Percentiles rank a stretch among this genome's conserved stretches.
Conservation (phyloP, 148 eudicot genomes). For the Chenopodium formosanum region DNA sequence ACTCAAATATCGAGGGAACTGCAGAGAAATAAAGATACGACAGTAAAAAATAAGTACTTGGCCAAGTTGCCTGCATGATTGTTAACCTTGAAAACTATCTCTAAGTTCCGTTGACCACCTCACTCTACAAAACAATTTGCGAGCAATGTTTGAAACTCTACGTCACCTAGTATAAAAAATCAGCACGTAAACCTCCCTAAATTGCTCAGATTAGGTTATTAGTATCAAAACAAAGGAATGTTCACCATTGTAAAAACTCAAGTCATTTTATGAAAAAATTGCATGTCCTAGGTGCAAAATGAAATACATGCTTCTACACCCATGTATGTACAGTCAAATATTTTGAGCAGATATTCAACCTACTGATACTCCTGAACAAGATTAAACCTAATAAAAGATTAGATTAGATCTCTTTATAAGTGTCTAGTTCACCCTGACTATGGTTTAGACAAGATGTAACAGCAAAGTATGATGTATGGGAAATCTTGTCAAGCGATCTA, state of each 20-base stretch:
- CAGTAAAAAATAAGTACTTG: neutral
- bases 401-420: no score
- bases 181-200: neutral
- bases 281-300: neutral
- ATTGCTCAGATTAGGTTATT: neutral
- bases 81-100: neutral
- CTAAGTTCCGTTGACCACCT: neutral
- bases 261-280: neutral
- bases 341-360: no score
- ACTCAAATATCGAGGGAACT: constrained; percentile 98
- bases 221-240: neutral
- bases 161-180: neutral
- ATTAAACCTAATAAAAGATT: neutral
- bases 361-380: neutral
- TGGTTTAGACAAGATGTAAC: no score
- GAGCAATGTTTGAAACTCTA: neutral
- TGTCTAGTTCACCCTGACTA: no score
- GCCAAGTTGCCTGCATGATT: neutral
- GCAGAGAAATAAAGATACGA: constrained; percentile 16
- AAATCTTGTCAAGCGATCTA: no score
- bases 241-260: neutral
- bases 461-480: no score
- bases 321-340: no score
- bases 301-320: no score
- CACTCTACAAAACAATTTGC: neutral